Percentiles rank a stretch among this genome's conserved stretches.
Evolutionary conservation across 331 rosid genomes (phyloP).

Genomic region (Pyracantha coccinea): DNA sequence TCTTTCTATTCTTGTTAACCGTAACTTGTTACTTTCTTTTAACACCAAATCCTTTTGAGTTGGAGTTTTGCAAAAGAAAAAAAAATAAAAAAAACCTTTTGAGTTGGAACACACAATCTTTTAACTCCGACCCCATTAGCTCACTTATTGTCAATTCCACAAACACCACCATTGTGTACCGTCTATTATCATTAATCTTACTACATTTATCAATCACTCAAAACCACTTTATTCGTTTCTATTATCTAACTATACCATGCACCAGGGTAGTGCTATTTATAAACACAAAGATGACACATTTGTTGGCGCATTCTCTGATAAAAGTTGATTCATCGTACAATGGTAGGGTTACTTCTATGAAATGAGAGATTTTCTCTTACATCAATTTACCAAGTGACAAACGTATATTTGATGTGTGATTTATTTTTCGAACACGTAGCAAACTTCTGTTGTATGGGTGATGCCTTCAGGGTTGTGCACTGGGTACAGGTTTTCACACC

Average conservation of each 20-base stretch:
- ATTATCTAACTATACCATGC: background rate
- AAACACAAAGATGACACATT: fast-evolving
- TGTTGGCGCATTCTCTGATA: background rate
- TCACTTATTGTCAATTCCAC: background rate
- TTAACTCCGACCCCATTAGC: background rate
- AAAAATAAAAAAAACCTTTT: too few species aligned
- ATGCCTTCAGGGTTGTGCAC: background rate
- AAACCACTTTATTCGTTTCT: background rate
- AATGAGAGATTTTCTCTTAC: too few species aligned
- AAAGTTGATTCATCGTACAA: too few species aligned
- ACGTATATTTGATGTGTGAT: fast-evolving
- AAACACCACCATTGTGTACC: background rate
- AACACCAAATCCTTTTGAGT: background rate
- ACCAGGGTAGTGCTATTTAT: too few species aligned
- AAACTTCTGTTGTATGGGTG: too few species aligned
- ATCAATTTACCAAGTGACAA: too few species aligned
- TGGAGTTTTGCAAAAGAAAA: too few species aligned
- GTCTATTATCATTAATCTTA: too few species aligned
- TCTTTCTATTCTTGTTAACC: too few species aligned
- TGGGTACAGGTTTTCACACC: background rate
- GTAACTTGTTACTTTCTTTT: too few species aligned
- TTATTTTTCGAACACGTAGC: too few species aligned
- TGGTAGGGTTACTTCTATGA: too few species aligned
- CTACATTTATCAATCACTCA: background rate
- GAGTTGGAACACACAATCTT: background rate